Percentiles rank a stretch among this genome's conserved stretches.
Conservation (phyloP, 1,284 basidiomycete genomes). For the Ceratobasidium sp. region DNA sequence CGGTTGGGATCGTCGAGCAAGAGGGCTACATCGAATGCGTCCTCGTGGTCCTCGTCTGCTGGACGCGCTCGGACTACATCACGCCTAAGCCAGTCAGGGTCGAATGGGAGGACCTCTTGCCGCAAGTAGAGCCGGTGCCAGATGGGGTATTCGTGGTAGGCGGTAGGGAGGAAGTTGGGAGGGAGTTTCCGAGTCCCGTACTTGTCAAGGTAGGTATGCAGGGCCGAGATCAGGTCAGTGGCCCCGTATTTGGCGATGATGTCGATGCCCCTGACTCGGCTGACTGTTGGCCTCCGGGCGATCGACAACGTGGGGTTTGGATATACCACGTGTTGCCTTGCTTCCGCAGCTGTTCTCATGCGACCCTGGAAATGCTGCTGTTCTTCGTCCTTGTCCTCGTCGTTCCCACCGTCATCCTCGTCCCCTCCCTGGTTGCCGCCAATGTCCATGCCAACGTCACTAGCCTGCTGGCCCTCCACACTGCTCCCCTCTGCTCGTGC, state of each 20-base stretch:
- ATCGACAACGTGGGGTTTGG: too few species aligned
- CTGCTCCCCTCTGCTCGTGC: too few species aligned
- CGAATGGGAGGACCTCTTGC: constrained; percentile 3
- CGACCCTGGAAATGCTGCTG: too few species aligned
- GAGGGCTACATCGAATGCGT: constrained; percentile 7
- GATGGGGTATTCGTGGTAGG: constrained; percentile 1
- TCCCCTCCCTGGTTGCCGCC: too few species aligned
- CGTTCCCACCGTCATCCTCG: neutral
- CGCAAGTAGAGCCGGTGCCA: constrained; percentile 29
- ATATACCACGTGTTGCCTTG: too few species aligned
- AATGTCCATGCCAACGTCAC: neutral
- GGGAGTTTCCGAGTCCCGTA: neutral
- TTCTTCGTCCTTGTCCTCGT: too few species aligned
- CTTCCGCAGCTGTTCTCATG: too few species aligned
- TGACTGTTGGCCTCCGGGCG: too few species aligned
- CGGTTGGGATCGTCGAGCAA: neutral
- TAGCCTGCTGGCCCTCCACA: neutral
- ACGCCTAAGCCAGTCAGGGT: neutral
- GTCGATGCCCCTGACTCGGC: too few species aligned
- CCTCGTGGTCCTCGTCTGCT: constrained; percentile 45
- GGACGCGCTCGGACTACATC: constrained; percentile 18
- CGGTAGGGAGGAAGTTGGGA: neutral
- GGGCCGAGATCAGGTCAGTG: neutral
- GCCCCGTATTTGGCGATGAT: too few species aligned
- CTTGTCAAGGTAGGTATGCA: too few species aligned